Base-by-base conservation (phyloP, 176 grass and related monocot genomes). In the Carex kokanica region DNA sequence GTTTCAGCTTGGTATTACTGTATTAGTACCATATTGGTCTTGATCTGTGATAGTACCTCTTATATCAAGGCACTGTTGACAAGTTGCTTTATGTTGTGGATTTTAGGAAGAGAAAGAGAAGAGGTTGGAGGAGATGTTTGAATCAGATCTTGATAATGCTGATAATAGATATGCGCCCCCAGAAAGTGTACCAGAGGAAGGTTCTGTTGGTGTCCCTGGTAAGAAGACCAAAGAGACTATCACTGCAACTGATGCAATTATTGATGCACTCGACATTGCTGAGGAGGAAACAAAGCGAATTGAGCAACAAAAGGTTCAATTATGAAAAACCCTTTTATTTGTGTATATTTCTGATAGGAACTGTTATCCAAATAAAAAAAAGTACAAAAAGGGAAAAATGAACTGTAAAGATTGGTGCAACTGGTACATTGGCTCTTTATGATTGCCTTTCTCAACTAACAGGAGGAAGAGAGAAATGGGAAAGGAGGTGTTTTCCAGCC, bases 221-320 rank as follows among this genome's bases (percentile, higher is more conserved):
- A 98, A 88, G 86, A 93, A 95, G 90, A 95, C 92, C 80, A 89
- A 95, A 87, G 92, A 98, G 85, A 91, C 91, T 69, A 65, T 98
- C 69, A 91, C 87, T 84, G 88, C 91, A 59, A 66, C 92, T 85
- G 95, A 98, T 87, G 84, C 87, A 64, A 93, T 98, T 84, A 93
- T 98, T 81, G 95, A 95, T 83, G 95, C 95, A 64, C 89, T 98
- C 60, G 95, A 98, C 84, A 91, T 83, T 63, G 86, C 89, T 8
- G 95, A 95, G 77, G 90, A 91, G 78, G 95, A 98, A 88, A 68
- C 85, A 80, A 98, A 98, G 52, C 87, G 86, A 60, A 88, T 98
- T 77, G 74, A 91, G 78, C 84, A 90, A 75, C 91, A 93, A 57
- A 89, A 93, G 91, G 88, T 93, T 69, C 24, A 70, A 41, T 82